Evolutionary conservation across 1,284 basidiomycete species (phyloP).

Genomic region (Marasmius oreades): DNA sequence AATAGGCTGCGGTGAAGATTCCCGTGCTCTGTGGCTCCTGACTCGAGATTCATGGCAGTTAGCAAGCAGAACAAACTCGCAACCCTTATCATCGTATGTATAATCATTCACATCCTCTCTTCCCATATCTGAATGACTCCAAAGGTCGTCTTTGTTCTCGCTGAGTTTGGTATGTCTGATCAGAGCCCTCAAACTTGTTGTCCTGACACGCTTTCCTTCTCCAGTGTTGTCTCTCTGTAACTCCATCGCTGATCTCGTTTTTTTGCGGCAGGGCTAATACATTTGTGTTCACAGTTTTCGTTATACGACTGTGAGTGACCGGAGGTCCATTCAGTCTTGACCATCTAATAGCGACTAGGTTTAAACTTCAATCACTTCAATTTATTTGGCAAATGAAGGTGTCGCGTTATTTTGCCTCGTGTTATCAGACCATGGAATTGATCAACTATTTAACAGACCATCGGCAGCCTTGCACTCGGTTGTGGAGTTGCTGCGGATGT

Average conservation of each 20-base stretch:
- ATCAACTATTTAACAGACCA: constrained; percentile 21
- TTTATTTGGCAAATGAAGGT: constrained; percentile 1
- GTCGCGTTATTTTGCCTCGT: background rate
- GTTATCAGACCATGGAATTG: background rate
- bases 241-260: background rate
- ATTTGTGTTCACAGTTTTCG: background rate
- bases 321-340: background rate
- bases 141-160: background rate
- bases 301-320: background rate
- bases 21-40: background rate
- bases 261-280: background rate
- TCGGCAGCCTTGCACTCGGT: constrained; percentile 37
- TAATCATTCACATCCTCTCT: background rate
- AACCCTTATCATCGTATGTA: background rate
- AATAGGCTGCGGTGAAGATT: no score
- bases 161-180: constrained; percentile 4
- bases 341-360: background rate
- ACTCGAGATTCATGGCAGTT: background rate
- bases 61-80: constrained; percentile 6
- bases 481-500: constrained; percentile 39
- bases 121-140: background rate
- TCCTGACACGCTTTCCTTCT: background rate
- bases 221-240: background rate
- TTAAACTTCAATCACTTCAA: background rate
- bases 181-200: background rate